These are phyloP conservation scores for Cyberlindnera maritima DNA, from an alignment of 805 yeast genomes.

Conservation along the genomic window DNA sequence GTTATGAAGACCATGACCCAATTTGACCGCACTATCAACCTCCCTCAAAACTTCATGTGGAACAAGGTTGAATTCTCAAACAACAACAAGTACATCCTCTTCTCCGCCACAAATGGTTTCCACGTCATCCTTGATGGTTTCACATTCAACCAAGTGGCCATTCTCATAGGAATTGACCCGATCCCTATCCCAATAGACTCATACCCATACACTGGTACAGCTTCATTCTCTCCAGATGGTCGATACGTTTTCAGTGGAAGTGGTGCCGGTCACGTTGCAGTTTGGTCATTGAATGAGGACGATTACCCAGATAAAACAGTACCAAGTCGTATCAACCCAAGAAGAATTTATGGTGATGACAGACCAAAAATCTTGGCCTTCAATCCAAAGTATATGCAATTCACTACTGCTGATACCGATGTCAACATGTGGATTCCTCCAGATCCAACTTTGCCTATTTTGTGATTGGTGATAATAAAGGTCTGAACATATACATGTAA, in stretches of 20 bases:
- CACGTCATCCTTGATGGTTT: conserved; percentile 72
- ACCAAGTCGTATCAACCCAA: conserved; percentile 27
- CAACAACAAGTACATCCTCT: conserved; percentile 61
- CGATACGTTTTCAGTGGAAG: conserved; percentile 58
- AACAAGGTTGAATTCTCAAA: conserved; percentile 75
- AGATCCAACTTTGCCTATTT: neutral
- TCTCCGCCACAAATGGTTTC: conserved; percentile 52
- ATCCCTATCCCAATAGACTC: conserved; percentile 39
- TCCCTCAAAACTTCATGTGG: conserved; percentile 45
- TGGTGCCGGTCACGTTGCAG: conserved; percentile 41
- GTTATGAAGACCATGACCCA: conserved; percentile 43
- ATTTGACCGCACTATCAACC: conserved; percentile 45
- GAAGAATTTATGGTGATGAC: conserved; percentile 27
- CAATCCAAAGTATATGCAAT: conserved; percentile 36
- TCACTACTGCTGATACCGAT: conserved; percentile 23
- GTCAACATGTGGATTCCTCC: conserved; percentile 26
- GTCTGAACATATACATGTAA: too few relatives aligned
- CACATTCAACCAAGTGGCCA: conserved; percentile 49
- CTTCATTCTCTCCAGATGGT: conserved; percentile 68
- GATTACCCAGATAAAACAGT: conserved; percentile 21
- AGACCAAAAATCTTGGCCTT: conserved; percentile 39
- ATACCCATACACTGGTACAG: conserved; percentile 51
- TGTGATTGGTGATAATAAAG: too few relatives aligned
- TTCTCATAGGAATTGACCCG: conserved; percentile 46
- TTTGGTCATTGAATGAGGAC: conserved; percentile 50